These are phyloP conservation scores for Amborella trichopoda DNA, from an alignment of 164 flowering plant genomes.

Conservation along the genomic window DNA sequence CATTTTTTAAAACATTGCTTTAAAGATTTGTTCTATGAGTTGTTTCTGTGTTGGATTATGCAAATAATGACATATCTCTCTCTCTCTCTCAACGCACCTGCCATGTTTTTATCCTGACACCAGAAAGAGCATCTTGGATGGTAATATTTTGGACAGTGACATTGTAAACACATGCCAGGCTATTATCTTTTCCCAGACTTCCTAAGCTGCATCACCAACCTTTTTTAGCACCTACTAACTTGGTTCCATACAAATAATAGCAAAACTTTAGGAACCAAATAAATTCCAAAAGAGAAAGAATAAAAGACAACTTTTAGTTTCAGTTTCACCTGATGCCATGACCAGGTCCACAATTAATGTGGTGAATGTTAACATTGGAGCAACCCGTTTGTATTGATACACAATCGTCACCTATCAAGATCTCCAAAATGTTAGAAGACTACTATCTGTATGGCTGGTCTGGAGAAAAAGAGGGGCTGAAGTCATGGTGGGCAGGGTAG, in stretches of 20 bases:
- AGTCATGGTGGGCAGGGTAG: no score
- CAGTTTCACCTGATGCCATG: conserved; percentile 73
- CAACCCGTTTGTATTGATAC: conserved; percentile 86
- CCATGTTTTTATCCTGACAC: conserved; percentile 73
- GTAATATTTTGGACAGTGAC: conserved; percentile 36
- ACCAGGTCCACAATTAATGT: conserved; percentile 82
- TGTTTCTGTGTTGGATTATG: neutral
- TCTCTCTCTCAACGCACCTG: conserved; percentile 20
- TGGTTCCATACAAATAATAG: no score
- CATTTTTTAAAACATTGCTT: no score
- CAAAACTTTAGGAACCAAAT: no score
- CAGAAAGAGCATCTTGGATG: conserved; percentile 32
- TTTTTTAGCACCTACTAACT: no score
- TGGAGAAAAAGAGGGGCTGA: no score
- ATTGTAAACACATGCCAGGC: conserved; percentile 51
- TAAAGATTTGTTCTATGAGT: neutral
- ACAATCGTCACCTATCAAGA: conserved; percentile 80
- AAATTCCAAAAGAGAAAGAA: neutral
- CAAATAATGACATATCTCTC: neutral
- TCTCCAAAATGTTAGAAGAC: neutral
- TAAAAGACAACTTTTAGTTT: neutral
- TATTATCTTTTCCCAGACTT: conserved; percentile 60
- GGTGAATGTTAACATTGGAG: conserved; percentile 53
- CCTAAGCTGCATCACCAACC: no score
- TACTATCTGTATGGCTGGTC: no score